Evolutionary conservation across 306 rosid species (phyloP).

Genomic region (Mimosa pudica): DNA sequence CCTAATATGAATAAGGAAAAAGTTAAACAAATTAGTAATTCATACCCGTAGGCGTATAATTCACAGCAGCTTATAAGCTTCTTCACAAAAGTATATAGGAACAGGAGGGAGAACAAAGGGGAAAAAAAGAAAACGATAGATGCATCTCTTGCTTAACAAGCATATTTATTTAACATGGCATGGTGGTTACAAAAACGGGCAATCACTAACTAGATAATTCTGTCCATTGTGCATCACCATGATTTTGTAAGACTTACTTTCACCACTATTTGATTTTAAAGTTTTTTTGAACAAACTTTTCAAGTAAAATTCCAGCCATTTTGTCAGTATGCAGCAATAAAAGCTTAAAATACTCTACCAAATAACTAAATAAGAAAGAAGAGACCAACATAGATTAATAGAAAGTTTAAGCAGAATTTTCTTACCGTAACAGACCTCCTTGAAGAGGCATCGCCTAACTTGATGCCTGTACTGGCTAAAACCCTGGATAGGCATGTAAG

Average conservation of each 20-base stretch:
- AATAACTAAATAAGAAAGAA: slow-evolving; percentile 12
- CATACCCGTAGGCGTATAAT: not conserved
- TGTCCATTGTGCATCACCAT: slow-evolving; percentile 14
- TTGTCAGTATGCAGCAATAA: slow-evolving; percentile 1
- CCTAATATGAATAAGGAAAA: slow-evolving; percentile 43
- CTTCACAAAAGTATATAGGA: slow-evolving; percentile 3
- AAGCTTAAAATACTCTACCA: slow-evolving; percentile 19
- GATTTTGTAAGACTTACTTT: not conserved
- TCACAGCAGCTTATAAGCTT: not conserved
- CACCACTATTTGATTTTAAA: not conserved
- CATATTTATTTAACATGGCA: not conserved
- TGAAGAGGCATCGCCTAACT: slow-evolving; percentile 40
- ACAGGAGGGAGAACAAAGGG: not conserved
- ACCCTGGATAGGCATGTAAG: slow-evolving; percentile 46
- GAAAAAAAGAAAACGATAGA: not conserved
- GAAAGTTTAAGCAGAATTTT: not conserved
- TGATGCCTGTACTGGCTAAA: slow-evolving; percentile 49
- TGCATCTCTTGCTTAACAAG: slow-evolving; percentile 11
- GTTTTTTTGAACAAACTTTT: not conserved
- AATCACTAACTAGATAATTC: not conserved
- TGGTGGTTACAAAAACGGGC: not conserved
- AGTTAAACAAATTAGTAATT: slow-evolving; percentile 10
- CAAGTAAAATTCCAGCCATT: slow-evolving; percentile 12
- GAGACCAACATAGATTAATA: not conserved
- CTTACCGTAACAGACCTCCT: slow-evolving; percentile 70